phyloP scores from a whole-genome alignment of 768 basidiomycete species.

The Rhodocollybia butyracea region DNA sequence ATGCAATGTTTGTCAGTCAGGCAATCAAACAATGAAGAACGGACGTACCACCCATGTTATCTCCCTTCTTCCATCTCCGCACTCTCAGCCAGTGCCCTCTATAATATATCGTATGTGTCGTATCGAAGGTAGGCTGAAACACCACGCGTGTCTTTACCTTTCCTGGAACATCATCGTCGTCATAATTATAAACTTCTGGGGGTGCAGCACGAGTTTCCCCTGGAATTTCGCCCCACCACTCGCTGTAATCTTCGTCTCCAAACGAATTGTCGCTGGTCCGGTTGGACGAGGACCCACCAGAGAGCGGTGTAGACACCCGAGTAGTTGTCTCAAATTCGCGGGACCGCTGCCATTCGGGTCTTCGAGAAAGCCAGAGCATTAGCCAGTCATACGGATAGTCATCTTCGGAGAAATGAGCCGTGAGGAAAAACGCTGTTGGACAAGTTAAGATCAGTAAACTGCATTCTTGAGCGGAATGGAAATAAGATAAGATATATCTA shows the following conservation, averaged over 20 bases:
- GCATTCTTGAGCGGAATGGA: neutral
- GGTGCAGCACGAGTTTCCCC: neutral
- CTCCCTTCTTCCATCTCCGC: constrained; percentile 63
- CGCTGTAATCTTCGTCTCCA: constrained; percentile 48
- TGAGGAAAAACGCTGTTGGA: constrained; percentile 73
- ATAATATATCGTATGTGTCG: constrained; percentile 88
- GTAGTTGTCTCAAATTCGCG: constrained; percentile 89
- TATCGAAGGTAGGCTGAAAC: constrained; percentile 86
- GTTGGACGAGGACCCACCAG: constrained; percentile 43
- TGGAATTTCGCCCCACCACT: constrained; percentile 7
- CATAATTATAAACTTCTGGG: constrained; percentile 28
- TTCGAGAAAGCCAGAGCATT: constrained; percentile 85
- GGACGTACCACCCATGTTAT: constrained; percentile 19
- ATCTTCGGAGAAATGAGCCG: constrained; percentile 87
- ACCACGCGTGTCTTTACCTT: constrained; percentile 76
- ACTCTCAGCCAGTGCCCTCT: constrained; percentile 82
- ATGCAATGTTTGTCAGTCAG: neutral
- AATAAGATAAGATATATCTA: too few species aligned
- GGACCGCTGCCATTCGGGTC: constrained; percentile 85
- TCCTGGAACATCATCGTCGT: constrained; percentile 50
- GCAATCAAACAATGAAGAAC: neutral
- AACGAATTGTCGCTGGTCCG: constrained; percentile 53
- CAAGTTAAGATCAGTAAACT: neutral
- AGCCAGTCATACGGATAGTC: constrained; percentile 91
- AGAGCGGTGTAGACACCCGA: constrained; percentile 49